phyloP scores from a whole-genome alignment of 208 protist species.

The Trypanosoma brucei region DNA sequence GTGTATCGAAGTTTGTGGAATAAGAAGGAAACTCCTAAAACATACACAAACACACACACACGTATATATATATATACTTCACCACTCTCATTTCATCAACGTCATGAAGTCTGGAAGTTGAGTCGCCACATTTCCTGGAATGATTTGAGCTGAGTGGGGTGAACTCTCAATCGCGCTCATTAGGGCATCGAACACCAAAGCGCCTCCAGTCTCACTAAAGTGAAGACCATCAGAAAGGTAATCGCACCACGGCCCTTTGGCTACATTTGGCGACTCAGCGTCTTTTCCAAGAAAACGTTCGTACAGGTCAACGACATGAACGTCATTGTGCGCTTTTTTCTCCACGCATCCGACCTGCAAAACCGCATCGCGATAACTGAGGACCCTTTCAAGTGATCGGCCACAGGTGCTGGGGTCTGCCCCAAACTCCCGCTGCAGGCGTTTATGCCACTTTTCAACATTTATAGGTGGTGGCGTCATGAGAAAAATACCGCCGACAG shows the following conservation, averaged over 20 bases:
- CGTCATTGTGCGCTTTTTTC: slow-evolving; percentile 8
- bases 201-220: slow-evolving; percentile 29
- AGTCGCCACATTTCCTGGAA: slow-evolving; percentile 17
- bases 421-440: not conserved
- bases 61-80: too few species aligned
- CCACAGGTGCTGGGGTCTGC: not conserved
- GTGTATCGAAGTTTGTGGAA: too few species aligned
- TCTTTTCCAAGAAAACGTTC: slow-evolving; percentile 21
- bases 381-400: slow-evolving; percentile 16
- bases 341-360: slow-evolving; percentile 22
- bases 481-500: slow-evolving; percentile 41
- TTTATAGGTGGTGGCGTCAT: slow-evolving; percentile 37
- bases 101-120: slow-evolving; percentile 1
- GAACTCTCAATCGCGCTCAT: slow-evolving; percentile 26
- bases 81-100: slow-evolving; percentile 4
- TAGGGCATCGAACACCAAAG: slow-evolving; percentile 31
- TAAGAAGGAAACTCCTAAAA: too few species aligned
- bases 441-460: slow-evolving; percentile 21
- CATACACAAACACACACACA: too few species aligned
- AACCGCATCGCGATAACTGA: slow-evolving; percentile 27
- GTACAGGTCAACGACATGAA: slow-evolving; percentile 33
- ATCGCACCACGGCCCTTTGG: slow-evolving; percentile 16
- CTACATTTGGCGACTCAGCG: slow-evolving; percentile 14
- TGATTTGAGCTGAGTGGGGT: slow-evolving; percentile 10
- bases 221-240: slow-evolving; percentile 37